Percentiles rank a stretch among this genome's conserved stretches.
phyloP scores from a whole-genome alignment of 2,329 filamentous ascomycete species.

The Fusarium tricinctum region DNA sequence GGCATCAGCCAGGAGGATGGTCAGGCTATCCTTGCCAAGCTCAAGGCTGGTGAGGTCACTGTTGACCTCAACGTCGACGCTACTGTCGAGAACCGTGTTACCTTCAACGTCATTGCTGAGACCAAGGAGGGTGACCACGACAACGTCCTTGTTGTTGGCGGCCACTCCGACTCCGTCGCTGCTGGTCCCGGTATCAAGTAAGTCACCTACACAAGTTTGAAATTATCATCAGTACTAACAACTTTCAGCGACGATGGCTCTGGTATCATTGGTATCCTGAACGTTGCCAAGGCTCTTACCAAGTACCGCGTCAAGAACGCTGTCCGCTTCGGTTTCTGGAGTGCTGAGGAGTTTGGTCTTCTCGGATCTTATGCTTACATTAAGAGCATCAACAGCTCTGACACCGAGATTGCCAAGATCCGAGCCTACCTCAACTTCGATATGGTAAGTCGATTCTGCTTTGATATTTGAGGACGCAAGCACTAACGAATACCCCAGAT shows the following conservation, averaged over 20 bases:
- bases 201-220: constrained; percentile 24
- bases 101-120: constrained; percentile 66
- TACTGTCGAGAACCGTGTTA: constrained; percentile 62
- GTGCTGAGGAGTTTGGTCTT: constrained; percentile 65
- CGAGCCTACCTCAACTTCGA: constrained; percentile 70
- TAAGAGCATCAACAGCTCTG: constrained; percentile 56
- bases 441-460: constrained; percentile 57
- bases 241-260: constrained; percentile 67
- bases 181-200: constrained; percentile 70
- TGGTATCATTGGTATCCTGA: constrained; percentile 64
- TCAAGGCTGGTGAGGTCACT: constrained; percentile 52
- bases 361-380: constrained; percentile 66
- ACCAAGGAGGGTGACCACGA: constrained; percentile 63
- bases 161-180: constrained; percentile 63
- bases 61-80: constrained; percentile 61
- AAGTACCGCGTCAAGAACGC: constrained; percentile 63
- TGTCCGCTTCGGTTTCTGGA: constrained; percentile 66
- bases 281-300: constrained; percentile 60
- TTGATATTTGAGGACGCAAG: neutral
- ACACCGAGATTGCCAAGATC: constrained; percentile 64
- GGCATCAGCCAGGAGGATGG: constrained; percentile 66
- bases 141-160: constrained; percentile 64
- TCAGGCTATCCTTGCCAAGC: constrained; percentile 50
- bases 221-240: constrained; percentile 2
- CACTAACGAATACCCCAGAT: constrained; percentile 48